Base-by-base conservation (phyloP, 495 filamentous ascomycete genomes). In the Aspergillus kassunensis region DNA sequence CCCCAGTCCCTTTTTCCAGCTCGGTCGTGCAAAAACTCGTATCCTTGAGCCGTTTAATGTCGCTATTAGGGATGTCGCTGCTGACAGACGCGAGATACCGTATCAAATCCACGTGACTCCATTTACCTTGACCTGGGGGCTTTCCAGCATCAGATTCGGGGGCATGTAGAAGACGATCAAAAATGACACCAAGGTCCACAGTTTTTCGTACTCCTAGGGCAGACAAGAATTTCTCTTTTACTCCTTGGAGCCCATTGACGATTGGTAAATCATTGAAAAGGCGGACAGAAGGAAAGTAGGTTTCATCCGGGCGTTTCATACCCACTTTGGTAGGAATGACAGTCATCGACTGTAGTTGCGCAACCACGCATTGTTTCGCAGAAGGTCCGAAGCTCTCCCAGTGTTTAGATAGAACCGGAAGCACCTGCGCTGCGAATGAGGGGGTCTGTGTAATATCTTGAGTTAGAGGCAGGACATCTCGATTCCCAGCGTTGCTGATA, bases 91-190 rank as follows among this genome's bases (percentile, higher is more conserved):
- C 80, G 35, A 99, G 79, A 59, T 99, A 99, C 53, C 86, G 88
- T 68, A 99, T 92, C 13, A 99, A 77, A 57, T 97, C 91, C 39
- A 95, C 84, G 64, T 97, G 93, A 56, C 85, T 95, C 89, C 88
- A 96, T 75, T 86, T 89, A 15, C 51, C 57, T 12, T 62, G 50
- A 13, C 48, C 48, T n/a, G 66, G 58, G 30, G 64, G 66, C 44
- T 71, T 70, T 24, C 63, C 59, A 37, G 77, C 74, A 19, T 66
- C 59, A 5, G 77, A 68, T 2, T 69, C 70, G 2, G 73, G 59
- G 15, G 67, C 61, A 50, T 77, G 79, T 59, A 96, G 77, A 44
- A 98, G 77, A 33, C 95, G 81, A 31, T 88, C 86, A 58, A 97
- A 97, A 19, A 99, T 90, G 18, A 96, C 90, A 39, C 88, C 88